A percentile compares a stretch with the other conserved stretches of the same genome.
phyloP scores from a whole-genome alignment of 2,329 filamentous ascomycete species.

The Juglanconis sp. region DNA sequence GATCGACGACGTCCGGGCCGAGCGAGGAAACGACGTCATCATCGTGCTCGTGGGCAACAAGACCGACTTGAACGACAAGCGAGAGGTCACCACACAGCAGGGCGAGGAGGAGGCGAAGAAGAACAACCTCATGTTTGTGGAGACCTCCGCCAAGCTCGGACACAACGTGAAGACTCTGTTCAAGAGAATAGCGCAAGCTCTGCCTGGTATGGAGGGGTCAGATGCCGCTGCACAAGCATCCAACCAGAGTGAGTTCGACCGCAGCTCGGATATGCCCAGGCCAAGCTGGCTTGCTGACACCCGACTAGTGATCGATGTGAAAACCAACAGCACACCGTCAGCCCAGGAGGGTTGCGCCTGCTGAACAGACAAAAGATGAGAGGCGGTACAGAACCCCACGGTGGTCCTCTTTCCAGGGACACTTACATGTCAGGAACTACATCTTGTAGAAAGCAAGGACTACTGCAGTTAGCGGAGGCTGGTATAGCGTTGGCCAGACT shows the following conservation, averaged over 20 bases:
- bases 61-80: conserved; percentile 97
- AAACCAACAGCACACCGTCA: conserved; percentile 69
- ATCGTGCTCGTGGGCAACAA: conserved; percentile 99
- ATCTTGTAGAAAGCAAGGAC: conserved; percentile 17
- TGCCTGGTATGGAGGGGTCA: conserved; percentile 95
- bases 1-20: conserved; percentile 96
- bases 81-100: conserved; percentile 93
- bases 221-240: conserved; percentile 70
- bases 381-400: not conserved
- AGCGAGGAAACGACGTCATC: conserved; percentile 97
- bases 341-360: conserved; percentile 73
- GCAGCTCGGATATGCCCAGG: not conserved
- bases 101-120: conserved; percentile 98
- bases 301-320: conserved; percentile 81
- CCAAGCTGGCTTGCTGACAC: conserved; percentile 23
- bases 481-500: conserved; percentile 10
- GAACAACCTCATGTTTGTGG: conserved; percentile 97
- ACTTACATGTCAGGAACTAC: not conserved
- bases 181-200: conserved; percentile 94
- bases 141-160: conserved; percentile 95
- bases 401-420: not conserved
- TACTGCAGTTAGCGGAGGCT: conserved; percentile 9
- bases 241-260: conserved; percentile 67
- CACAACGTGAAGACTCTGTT: conserved; percentile 98
- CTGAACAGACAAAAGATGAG: conserved; percentile 33